phyloP scores from a whole-genome alignment of 306 rosid genomes.

The Vigna trinervia region DNA sequence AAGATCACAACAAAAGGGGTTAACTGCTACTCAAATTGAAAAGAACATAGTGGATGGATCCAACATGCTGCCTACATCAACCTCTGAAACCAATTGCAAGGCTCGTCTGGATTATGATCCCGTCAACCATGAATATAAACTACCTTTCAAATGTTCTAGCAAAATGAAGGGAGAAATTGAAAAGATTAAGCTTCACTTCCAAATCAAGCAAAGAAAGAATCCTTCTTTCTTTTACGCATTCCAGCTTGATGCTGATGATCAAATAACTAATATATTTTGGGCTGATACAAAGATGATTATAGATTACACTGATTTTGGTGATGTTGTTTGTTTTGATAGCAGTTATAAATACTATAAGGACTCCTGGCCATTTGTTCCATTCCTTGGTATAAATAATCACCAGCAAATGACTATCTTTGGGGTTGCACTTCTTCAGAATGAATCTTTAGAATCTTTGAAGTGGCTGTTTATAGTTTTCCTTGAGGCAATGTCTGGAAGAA shows the following conservation, averaged over 20 bases:
- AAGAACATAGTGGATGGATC: constrained; percentile 45
- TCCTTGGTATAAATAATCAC: constrained; percentile 66
- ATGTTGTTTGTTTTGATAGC: constrained; percentile 66
- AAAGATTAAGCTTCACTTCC: constrained; percentile 56
- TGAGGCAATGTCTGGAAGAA: constrained; percentile 61
- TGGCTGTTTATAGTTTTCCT: constrained; percentile 63
- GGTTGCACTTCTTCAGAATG: constrained; percentile 60
- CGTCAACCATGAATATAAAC: constrained; percentile 47
- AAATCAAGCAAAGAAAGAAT: constrained; percentile 52
- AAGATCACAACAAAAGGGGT: constrained; percentile 67
- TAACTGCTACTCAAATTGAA: constrained; percentile 50
- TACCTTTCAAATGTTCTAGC: constrained; percentile 50
- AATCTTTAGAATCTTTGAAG: constrained; percentile 59
- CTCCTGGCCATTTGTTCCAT: constrained; percentile 53
- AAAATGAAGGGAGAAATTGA: constrained; percentile 58
- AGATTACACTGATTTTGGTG: constrained; percentile 65
- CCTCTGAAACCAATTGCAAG: constrained; percentile 40
- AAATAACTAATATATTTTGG: constrained; percentile 64
- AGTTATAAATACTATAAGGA: constrained; percentile 56
- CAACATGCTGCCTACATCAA: constrained; percentile 35
- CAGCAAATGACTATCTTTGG: constrained; percentile 62
- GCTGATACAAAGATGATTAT: constrained; percentile 64
- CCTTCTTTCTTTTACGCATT: constrained; percentile 63
- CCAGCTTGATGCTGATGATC: constrained; percentile 63
- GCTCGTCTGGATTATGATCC: constrained; percentile 42